Conservation (phyloP, 2,329 filamentous ascomycete species). For the Balansia obtecta region DNA sequence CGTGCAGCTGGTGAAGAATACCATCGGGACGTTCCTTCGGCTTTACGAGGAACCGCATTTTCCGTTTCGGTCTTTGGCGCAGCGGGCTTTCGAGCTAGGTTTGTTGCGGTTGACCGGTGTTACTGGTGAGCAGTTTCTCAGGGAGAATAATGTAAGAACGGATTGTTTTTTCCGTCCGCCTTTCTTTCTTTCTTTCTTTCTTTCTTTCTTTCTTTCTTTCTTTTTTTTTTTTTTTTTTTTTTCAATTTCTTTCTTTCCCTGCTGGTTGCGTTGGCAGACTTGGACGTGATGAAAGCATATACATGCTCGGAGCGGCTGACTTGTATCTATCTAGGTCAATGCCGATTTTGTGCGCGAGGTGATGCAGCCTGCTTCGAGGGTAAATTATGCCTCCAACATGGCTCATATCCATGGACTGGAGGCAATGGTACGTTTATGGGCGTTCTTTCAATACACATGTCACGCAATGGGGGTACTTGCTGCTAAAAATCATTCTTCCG, state of each 20-base stretch:
- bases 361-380: slow-evolving; percentile 79
- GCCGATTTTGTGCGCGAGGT: slow-evolving; percentile 63
- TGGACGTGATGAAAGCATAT: too few relatives aligned
- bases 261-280: background rate
- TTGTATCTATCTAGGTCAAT: slow-evolving; percentile 34
- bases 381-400: slow-evolving; percentile 90
- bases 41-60: slow-evolving; percentile 76
- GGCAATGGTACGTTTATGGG: slow-evolving; percentile 53
- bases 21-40: slow-evolving; percentile 60
- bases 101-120: slow-evolving; percentile 52
- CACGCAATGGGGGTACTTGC: background rate
- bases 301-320: slow-evolving; percentile 2
- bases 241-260: too few relatives aligned
- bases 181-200: background rate
- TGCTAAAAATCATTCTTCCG: background rate
- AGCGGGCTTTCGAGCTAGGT: slow-evolving; percentile 53
- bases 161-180: background rate
- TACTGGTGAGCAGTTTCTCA: slow-evolving; percentile 64
- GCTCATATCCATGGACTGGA: slow-evolving; percentile 79
- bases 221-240: background rate
- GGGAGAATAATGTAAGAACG: slow-evolving; percentile 38
- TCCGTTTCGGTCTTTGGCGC: slow-evolving; percentile 67
- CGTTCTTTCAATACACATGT: background rate
- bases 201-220: too few relatives aligned
- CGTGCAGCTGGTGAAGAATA: slow-evolving; percentile 57